A percentile compares a stretch with the other conserved stretches of the same genome.
phyloP scores from a whole-genome alignment of 208 protist species.

The Trypanosoma rangeli region DNA sequence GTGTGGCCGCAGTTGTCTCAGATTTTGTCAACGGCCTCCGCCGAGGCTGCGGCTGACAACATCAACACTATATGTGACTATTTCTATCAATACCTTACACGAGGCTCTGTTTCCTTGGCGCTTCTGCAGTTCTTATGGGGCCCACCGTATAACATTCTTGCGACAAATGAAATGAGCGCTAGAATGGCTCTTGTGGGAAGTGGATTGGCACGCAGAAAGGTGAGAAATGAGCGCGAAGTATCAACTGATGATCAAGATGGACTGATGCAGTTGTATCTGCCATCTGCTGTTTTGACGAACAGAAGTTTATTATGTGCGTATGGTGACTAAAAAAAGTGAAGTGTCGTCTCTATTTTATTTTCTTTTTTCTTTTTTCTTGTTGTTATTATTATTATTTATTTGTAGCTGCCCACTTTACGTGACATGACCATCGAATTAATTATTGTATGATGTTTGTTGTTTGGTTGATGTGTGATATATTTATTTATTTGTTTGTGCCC shows the following conservation, averaged over 20 bases:
- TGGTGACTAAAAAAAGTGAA: neutral
- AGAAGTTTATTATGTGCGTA: neutral
- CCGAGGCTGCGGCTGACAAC: neutral
- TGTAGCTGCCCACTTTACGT: no score
- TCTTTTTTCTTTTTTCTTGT: slow-evolving; percentile 4
- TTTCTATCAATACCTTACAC: slow-evolving; percentile 13
- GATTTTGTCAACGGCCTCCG: no score
- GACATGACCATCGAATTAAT: no score
- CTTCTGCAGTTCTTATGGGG: slow-evolving; percentile 21
- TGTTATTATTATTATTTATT: neutral
- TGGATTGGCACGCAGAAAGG: slow-evolving; percentile 2
- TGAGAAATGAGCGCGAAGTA: neutral
- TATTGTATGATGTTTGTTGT: no score
- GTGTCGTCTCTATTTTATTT: neutral
- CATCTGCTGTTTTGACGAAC: neutral
- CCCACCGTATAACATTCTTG: slow-evolving; percentile 12
- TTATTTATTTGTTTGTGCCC: no score
- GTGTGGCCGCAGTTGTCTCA: slow-evolving; percentile 18
- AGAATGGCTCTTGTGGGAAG: slow-evolving; percentile 4
- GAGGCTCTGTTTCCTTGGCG: slow-evolving; percentile 5
- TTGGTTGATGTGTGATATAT: no score
- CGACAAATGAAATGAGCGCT: slow-evolving; percentile 2
- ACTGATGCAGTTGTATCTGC: neutral
- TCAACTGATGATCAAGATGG: neutral
- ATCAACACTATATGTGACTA: slow-evolving; percentile 1